A percentile compares a stretch with the other conserved stretches of the same genome.
These are phyloP conservation scores for Coprinellus aureogranulatus DNA, from an alignment of 768 basidiomycete genomes.

Conservation along the genomic window DNA sequence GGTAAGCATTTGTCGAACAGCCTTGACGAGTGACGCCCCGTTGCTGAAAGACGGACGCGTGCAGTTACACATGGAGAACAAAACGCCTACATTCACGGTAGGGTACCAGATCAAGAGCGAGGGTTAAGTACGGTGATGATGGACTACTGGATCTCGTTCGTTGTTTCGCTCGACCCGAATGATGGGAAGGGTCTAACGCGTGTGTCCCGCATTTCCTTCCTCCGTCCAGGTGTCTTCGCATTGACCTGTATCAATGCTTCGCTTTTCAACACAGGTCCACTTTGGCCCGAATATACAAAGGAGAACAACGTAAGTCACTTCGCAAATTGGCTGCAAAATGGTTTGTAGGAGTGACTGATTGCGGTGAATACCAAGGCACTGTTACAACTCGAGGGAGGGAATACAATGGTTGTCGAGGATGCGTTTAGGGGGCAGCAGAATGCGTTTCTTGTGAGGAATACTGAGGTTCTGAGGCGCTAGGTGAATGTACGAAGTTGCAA, in stretches of 20 bases:
- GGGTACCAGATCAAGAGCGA: slow-evolving; percentile 17
- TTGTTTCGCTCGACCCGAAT: slow-evolving; percentile 37
- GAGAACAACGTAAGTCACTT: slow-evolving; percentile 20
- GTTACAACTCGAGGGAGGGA: slow-evolving; percentile 32
- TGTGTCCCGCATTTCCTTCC: slow-evolving; percentile 13
- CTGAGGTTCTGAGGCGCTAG: slow-evolving; percentile 16
- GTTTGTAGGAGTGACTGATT: neutral
- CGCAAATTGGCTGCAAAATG: no score
- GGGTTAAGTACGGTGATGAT: slow-evolving; percentile 33
- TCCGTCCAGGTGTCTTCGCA: neutral
- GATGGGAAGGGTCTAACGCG: slow-evolving; percentile 31
- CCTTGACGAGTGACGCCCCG: neutral
- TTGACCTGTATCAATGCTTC: neutral
- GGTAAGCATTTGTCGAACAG: neutral
- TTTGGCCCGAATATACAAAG: slow-evolving; percentile 30
- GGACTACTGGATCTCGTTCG: slow-evolving; percentile 45
- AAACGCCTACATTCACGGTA: slow-evolving; percentile 33
- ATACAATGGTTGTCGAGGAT: slow-evolving; percentile 34
- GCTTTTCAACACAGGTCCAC: slow-evolving; percentile 21
- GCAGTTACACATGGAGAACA: slow-evolving; percentile 34
- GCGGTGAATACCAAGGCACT: neutral
- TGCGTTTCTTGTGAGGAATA: slow-evolving; percentile 32
- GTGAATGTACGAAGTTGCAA: no score
- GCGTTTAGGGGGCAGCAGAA: slow-evolving; percentile 35
- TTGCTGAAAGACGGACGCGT: neutral